Conservation (phyloP, 192 early-diverging fungal genomes). For the Coemansia sp. region DNA sequence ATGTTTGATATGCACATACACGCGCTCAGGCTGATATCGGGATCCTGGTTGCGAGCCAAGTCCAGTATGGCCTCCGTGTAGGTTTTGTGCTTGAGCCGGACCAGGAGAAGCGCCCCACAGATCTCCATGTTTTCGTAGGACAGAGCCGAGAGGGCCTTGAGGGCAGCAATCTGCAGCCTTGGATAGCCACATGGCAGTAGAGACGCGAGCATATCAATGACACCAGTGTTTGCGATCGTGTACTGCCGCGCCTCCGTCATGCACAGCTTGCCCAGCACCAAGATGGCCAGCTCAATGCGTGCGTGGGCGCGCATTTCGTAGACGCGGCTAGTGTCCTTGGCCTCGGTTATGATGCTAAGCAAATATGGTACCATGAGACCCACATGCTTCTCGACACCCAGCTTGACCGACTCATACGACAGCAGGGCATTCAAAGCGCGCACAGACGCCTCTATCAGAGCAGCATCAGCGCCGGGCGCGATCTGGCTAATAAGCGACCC, state of each 20-base stretch:
- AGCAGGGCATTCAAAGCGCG: slow-evolving; percentile 51
- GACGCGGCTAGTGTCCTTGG: slow-evolving; percentile 6
- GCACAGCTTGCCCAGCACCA: slow-evolving; percentile 44
- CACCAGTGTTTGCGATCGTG: slow-evolving; percentile 42
- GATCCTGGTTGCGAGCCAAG: slow-evolving; percentile 30
- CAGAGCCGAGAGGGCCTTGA: slow-evolving; percentile 39
- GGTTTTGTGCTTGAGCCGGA: slow-evolving; percentile 6
- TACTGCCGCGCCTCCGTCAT: slow-evolving; percentile 46
- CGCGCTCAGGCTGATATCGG: slow-evolving; percentile 32
- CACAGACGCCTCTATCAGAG: slow-evolving; percentile 40
- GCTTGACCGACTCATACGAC: slow-evolving; percentile 21
- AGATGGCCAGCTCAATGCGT: slow-evolving; percentile 42
- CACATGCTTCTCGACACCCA: slow-evolving; percentile 25
- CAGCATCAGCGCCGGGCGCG: slow-evolving; percentile 18
- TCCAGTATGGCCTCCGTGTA: slow-evolving; percentile 22
- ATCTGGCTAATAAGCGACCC: slow-evolving; percentile 37
- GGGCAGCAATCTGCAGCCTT: slow-evolving; percentile 36
- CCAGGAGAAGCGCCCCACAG: slow-evolving; percentile 21
- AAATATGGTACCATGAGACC: slow-evolving; percentile 25
- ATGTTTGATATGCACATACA: slow-evolving; percentile 43
- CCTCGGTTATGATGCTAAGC: slow-evolving; percentile 33
- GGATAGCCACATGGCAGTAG: slow-evolving; percentile 26
- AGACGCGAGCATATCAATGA: slow-evolving; percentile 30
- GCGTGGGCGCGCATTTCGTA: slow-evolving; percentile 34
- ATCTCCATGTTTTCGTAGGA: slow-evolving; percentile 52